Conservation (phyloP, 108 stramenopile species). For the Stephanodiscus triporus region DNA sequence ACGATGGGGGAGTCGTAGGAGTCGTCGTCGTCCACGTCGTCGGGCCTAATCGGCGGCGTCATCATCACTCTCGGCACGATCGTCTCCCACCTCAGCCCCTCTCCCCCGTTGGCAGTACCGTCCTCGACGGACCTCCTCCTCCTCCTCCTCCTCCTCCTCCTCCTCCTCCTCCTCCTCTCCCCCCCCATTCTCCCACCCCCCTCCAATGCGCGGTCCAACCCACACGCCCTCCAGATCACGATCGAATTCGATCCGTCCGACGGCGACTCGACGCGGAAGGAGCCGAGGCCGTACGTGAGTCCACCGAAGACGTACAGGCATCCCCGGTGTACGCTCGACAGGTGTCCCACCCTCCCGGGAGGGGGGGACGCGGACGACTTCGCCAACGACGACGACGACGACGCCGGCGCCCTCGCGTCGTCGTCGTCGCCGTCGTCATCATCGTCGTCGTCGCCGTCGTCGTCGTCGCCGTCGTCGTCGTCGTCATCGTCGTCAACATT, state of each 20-base stretch:
- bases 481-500: too few relatives aligned
- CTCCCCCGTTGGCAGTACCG: too few relatives aligned
- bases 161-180: background rate
- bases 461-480: too few relatives aligned
- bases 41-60: background rate
- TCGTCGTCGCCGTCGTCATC: too few relatives aligned
- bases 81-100: conserved; percentile 36
- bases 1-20: background rate
- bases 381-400: background rate
- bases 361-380: conserved; percentile 4
- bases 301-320: conserved; percentile 55
- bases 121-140: background rate
- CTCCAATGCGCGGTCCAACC: conserved; percentile 19
- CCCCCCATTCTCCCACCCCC: background rate
- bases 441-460: too few relatives aligned
- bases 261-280: conserved; percentile 28
- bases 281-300: conserved; percentile 26
- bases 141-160: background rate
- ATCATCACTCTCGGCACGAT: conserved; percentile 28
- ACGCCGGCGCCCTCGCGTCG: background rate
- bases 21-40: too few relatives aligned
- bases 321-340: conserved; percentile 35
- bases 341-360: conserved; percentile 45
- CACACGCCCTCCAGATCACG: conserved; percentile 37
- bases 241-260: conserved; percentile 20